Evolutionary conservation across 1,284 basidiomycete species (phyloP).

Genomic region (Leucoagaricus sp.): DNA sequence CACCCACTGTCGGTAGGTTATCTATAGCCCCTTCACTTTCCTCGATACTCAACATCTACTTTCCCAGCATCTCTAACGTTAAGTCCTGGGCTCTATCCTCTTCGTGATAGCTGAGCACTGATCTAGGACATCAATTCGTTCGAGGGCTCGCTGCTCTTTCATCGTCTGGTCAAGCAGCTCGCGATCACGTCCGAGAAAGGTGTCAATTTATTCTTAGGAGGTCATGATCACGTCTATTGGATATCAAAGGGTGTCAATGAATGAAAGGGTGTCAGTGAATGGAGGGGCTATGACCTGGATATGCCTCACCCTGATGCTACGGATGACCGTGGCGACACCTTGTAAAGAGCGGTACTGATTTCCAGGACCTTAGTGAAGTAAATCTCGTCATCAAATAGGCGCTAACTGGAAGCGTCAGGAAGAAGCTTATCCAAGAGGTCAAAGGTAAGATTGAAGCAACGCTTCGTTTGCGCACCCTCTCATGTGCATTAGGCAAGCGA

Average conservation of each 20-base stretch:
- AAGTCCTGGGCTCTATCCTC: background rate
- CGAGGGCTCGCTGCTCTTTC: constrained; percentile 39
- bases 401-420: constrained; percentile 47
- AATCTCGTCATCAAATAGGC: constrained; percentile 49
- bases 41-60: background rate
- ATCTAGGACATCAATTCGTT: constrained; percentile 52
- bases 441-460: constrained; percentile 33
- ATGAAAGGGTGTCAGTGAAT: constrained; percentile 56
- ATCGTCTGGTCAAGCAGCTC: constrained; percentile 36
- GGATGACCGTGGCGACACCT: constrained; percentile 54
- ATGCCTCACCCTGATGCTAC: constrained; percentile 51
- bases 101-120: background rate
- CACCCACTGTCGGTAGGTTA: constrained; percentile 55
- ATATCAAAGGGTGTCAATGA: constrained; percentile 52
- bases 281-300: constrained; percentile 54
- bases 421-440: constrained; percentile 51
- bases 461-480: background rate
- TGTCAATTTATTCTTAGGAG: constrained; percentile 66
- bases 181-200: constrained; percentile 50
- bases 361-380: constrained; percentile 64
- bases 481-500: constrained; percentile 17
- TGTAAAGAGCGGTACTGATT: constrained; percentile 73
- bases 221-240: constrained; percentile 70
- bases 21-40: constrained; percentile 31
- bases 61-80: background rate